Evolutionary conservation across 129 eudicot genomes (phyloP), one percentile per base, ranked within the genome.

Genomic region (Flaveria linearis): DNA sequence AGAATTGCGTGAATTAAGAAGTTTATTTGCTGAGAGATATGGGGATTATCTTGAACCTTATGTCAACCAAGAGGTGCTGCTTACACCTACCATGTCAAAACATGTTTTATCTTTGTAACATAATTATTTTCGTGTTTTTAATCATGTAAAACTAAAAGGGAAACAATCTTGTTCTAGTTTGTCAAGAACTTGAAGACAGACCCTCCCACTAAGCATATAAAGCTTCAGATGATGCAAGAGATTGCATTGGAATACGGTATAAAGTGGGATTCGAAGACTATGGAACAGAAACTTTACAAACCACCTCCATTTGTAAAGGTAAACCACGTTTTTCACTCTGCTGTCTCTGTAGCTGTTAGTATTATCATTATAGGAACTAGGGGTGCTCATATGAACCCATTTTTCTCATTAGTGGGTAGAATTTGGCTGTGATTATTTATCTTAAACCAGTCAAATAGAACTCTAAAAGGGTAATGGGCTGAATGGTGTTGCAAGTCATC

Each of bases 1-100:
- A 0, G 99, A 95, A 63, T 73, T 95, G 42, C 86, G 97, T 1
- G 89, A 89, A 47, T 85, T 95, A 14, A 82, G 99, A 80, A 78
- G 47, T 76, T 20, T 84, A 39, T 95, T 91, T 67, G 33, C 84
- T 4, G 88, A 86, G 47, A 86, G 88, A 86, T 91, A 95, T 65
- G 97, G 88, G 66, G 85, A 85, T 58, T 51, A 74, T 51, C 63
- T 95, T 25, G 99, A 95, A 45, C 67, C 77, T 76, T 88, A 72
- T 77, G 92, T 79, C 78, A 89, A 81, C 77, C 78, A 88, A 69
- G 88, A 92, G 96, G 98, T 92, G 43, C 60, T 68, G 72, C 39
- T 18, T 62, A 56, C 1, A 42, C 46, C 14, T 45, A 11, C 3
- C 13, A 0, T 45, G 50, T 45, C 13, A 10, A 45, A 45, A 2